Base-by-base conservation (phyloP, 148 eudicot genomes). In the Camellia japonica region DNA sequence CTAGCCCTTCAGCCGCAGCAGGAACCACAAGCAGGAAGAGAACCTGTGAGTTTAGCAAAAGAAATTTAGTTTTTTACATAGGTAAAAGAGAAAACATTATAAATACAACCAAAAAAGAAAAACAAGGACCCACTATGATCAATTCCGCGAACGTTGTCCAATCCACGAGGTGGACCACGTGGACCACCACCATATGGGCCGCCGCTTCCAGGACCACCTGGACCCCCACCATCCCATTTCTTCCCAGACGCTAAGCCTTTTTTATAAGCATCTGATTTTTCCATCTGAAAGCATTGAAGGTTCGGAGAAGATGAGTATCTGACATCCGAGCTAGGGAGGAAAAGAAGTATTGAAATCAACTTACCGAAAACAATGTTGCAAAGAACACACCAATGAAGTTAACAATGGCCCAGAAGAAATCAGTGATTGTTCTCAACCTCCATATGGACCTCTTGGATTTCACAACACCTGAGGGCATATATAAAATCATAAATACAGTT, bases 181-280 rank as follows among this genome's bases (percentile, higher is more conserved):
- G 97, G 97, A 80, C 94, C 98, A 56, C 98, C 93, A 47, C 94
- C 97, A 84, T 86, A 89, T 60, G 98, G 98, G 75, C 97, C 98
- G 75, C 97, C 98, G 14, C 88, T 85, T 83, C 96, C 98, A 73
- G 91, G 91, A 20, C 94, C 98, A 69, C 96, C 96, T 9, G 96
- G 93, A 63, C 97, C 97, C 66, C 99, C 99, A 79, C 93, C 97
- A 71, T 89, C 99, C 99, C 99, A 93, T 89, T 95, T 95, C 86
- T 92, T 95, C 83, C 91, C 83, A 11, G 91, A 82, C 73, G 93
- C 97, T 13, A 89, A 90, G 44, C 91, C 86, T 84, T 96, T 96
- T 79, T 64, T 88, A 83, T 95, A 95, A 46, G 95, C 90, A 86
- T 95, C 97, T 56, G 97, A 84, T 81, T 90, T 93, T 81, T 93